phyloP scores from a whole-genome alignment of 2,329 filamentous ascomycete genomes.

The Xylaria sp. region DNA sequence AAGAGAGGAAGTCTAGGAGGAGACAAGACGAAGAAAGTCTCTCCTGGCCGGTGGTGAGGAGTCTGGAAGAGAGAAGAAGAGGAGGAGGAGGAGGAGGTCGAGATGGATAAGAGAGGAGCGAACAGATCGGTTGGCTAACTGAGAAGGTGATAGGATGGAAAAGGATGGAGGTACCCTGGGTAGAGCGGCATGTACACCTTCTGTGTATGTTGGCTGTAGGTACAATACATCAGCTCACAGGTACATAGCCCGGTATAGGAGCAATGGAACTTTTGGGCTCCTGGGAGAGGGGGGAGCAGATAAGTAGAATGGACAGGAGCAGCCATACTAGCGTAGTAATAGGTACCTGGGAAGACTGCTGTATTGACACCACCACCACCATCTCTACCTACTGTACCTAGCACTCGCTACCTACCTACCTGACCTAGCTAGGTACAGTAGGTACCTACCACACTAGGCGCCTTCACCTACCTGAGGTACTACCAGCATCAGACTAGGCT shows the following conservation, averaged over 20 bases:
- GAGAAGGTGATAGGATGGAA: constrained; percentile 39
- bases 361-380: constrained; percentile 20
- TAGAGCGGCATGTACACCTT: constrained; percentile 31
- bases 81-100: constrained; percentile 42
- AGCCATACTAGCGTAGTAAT: neutral
- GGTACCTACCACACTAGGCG: neutral
- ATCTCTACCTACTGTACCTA: constrained; percentile 1
- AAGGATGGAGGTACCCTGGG: constrained; percentile 29
- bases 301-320: constrained; percentile 19
- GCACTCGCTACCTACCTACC: too few species aligned
- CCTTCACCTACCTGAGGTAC: constrained; percentile 1
- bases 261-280: constrained; percentile 34
- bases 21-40: constrained; percentile 40
- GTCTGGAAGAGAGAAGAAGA: constrained; percentile 42
- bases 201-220: constrained; percentile 14
- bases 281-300: neutral
- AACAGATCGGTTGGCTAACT: constrained; percentile 49
- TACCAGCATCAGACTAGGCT: constrained; percentile 5
- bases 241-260: constrained; percentile 32
- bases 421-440: too few species aligned
- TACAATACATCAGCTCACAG: constrained; percentile 23
- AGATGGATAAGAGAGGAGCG: constrained; percentile 46
- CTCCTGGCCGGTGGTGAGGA: constrained; percentile 38
- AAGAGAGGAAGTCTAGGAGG: constrained; percentile 37
- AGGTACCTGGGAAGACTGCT: constrained; percentile 8